A percentile compares a stretch with the other conserved stretches of the same genome.
Conservation (phyloP, 371 early-diverging fungal species). For the Parasitella parasitica region DNA sequence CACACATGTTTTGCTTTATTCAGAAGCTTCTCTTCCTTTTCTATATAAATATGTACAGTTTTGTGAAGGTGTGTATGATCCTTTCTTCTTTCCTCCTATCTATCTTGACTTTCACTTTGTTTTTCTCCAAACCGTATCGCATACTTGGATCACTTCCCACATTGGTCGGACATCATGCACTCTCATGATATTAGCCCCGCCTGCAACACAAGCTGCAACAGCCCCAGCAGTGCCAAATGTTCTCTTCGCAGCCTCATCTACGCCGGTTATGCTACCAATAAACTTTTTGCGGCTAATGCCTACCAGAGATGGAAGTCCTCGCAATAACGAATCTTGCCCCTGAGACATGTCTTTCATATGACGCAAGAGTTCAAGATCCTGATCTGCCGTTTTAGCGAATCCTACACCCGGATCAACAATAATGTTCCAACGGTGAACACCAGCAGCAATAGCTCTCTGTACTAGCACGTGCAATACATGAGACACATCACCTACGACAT, state of each 20-base stretch:
- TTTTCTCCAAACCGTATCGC: slow-evolving; percentile 72
- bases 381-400: slow-evolving; percentile 89
- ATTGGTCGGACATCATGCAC: slow-evolving; percentile 96
- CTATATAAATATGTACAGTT: not conserved
- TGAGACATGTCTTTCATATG: slow-evolving; percentile 64
- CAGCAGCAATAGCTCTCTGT: slow-evolving; percentile 68
- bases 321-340: slow-evolving; percentile 52
- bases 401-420: slow-evolving; percentile 97
- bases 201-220: slow-evolving; percentile 84
- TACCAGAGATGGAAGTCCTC: slow-evolving; percentile 81
- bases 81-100: not conserved
- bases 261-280: slow-evolving; percentile 74
- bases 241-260: slow-evolving; percentile 72
- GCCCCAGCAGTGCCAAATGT: slow-evolving; percentile 95
- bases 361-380: slow-evolving; percentile 85
- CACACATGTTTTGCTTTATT: not conserved
- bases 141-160: slow-evolving; percentile 82
- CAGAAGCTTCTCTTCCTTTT: not conserved
- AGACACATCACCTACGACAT: slow-evolving; percentile 76
- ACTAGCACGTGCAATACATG: slow-evolving; percentile 68
- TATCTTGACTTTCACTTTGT: not conserved
- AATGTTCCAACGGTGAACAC: slow-evolving; percentile 94
- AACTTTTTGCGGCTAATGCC: slow-evolving; percentile 89
- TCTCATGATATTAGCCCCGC: slow-evolving; percentile 83
- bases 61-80: not conserved